A percentile compares a stretch with the other conserved stretches of the same genome.
Conservation (phyloP, 1,139 yeast species). For the Dujonia santamariae region DNA sequence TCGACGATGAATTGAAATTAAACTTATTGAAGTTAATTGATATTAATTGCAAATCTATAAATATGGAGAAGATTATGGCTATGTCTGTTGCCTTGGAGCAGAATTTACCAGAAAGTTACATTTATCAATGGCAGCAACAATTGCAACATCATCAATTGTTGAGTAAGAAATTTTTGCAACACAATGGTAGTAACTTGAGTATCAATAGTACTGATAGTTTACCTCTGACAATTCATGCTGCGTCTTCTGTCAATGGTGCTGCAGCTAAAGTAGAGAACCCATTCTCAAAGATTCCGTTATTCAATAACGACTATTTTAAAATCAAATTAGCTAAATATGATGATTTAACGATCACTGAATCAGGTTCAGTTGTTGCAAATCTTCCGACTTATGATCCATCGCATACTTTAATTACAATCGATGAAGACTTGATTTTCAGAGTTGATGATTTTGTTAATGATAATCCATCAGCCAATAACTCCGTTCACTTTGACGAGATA, state of each 20-base stretch:
- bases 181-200: conserved; percentile 4
- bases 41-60: conserved; percentile 37
- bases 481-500: conserved; percentile 22
- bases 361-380: background rate
- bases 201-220: conserved; percentile 1
- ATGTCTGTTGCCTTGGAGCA: conserved; percentile 39
- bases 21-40: conserved; percentile 36
- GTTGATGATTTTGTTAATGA: conserved; percentile 39
- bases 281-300: conserved; percentile 28
- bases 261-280: conserved; percentile 12
- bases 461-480: conserved; percentile 24
- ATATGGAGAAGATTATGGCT: conserved; percentile 38
- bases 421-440: conserved; percentile 34
- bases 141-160: conserved; percentile 3
- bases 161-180: conserved; percentile 2
- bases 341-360: conserved; percentile 20
- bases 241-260: background rate
- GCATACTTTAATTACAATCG: conserved; percentile 29
- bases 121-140: conserved; percentile 12
- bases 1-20: conserved; percentile 16
- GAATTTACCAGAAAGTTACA: conserved; percentile 39
- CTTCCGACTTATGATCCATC: conserved; percentile 6
- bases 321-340: conserved; percentile 37
- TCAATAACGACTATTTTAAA: conserved; percentile 38
- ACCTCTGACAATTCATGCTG: conserved; percentile 2